These are phyloP conservation scores for Gossypium mustelinum DNA, from an alignment of 345 rosid species.

Conservation along the genomic window DNA sequence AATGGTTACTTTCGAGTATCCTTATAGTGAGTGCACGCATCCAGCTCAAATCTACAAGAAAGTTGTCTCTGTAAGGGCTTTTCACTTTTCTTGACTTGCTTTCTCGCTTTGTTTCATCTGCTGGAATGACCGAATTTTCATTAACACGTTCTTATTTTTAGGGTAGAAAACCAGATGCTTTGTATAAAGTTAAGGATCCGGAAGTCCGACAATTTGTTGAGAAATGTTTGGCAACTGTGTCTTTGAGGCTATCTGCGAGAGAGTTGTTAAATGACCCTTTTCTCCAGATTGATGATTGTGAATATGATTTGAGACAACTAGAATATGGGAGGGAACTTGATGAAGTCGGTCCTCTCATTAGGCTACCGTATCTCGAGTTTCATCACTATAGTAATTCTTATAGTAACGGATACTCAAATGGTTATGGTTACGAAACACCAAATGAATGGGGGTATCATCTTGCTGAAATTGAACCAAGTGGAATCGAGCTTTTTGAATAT, in stretches of 20 bases:
- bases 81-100: neutral
- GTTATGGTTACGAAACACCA: conserved; percentile 29
- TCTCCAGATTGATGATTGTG: conserved; percentile 55
- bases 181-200: conserved; percentile 72
- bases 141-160: conserved; percentile 28
- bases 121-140: conserved; percentile 9
- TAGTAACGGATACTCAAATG: conserved; percentile 43
- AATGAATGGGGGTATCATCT: conserved; percentile 54
- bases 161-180: conserved; percentile 94
- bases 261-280: conserved; percentile 83
- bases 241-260: conserved; percentile 78
- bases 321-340: conserved; percentile 42
- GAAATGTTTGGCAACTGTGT: conserved; percentile 83
- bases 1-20: conserved; percentile 97
- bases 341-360: conserved; percentile 38
- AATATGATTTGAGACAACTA: conserved; percentile 42
- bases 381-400: conserved; percentile 34
- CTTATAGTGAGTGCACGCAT: conserved; percentile 87
- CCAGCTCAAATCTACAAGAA: conserved; percentile 99
- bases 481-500: conserved; percentile 68
- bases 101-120: neutral
- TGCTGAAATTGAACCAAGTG: conserved; percentile 46
- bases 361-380: conserved; percentile 48
- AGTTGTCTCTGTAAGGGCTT: conserved; percentile 79
- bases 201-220: conserved; percentile 77